These are phyloP conservation scores for Venturiaceae sp. DNA, from an alignment of 2,329 filamentous ascomycete species.

Conservation along the genomic window DNA sequence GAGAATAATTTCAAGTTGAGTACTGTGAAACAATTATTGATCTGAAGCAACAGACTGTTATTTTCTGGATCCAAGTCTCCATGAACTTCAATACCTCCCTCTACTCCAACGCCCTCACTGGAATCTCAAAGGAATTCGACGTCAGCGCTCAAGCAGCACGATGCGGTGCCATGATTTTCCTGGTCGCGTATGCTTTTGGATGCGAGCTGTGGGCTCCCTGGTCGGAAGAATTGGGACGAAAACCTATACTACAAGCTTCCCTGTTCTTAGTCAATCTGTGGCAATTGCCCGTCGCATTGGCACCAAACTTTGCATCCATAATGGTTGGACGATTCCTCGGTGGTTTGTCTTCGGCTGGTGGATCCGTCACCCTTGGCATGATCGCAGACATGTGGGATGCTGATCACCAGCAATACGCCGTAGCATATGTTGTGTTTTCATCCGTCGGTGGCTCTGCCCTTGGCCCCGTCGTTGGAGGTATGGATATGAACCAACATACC, in stretches of 20 bases:
- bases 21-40: slow-evolving; percentile 15
- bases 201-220: slow-evolving; percentile 45
- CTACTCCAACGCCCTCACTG: slow-evolving; percentile 36
- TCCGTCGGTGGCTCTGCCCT: slow-evolving; percentile 70
- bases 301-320: slow-evolving; percentile 62
- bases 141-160: slow-evolving; percentile 39
- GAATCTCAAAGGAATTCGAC: slow-evolving; percentile 34
- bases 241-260: slow-evolving; percentile 40
- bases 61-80: slow-evolving; percentile 44
- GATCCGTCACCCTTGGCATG: slow-evolving; percentile 55
- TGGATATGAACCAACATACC: not conserved
- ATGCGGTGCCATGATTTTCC: slow-evolving; percentile 39
- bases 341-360: slow-evolving; percentile 59
- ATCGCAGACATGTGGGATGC: slow-evolving; percentile 54
- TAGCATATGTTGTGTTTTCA: slow-evolving; percentile 60
- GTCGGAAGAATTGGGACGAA: slow-evolving; percentile 44
- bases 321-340: slow-evolving; percentile 61
- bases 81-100: slow-evolving; percentile 47
- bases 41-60: slow-evolving; percentile 40
- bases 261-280: slow-evolving; percentile 54
- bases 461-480: slow-evolving; percentile 58
- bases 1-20: not conserved
- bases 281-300: slow-evolving; percentile 45
- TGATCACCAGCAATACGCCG: slow-evolving; percentile 45
- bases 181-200: slow-evolving; percentile 42